phyloP scores from a whole-genome alignment of 495 filamentous ascomycete species.

The Penicillium coffeae region DNA sequence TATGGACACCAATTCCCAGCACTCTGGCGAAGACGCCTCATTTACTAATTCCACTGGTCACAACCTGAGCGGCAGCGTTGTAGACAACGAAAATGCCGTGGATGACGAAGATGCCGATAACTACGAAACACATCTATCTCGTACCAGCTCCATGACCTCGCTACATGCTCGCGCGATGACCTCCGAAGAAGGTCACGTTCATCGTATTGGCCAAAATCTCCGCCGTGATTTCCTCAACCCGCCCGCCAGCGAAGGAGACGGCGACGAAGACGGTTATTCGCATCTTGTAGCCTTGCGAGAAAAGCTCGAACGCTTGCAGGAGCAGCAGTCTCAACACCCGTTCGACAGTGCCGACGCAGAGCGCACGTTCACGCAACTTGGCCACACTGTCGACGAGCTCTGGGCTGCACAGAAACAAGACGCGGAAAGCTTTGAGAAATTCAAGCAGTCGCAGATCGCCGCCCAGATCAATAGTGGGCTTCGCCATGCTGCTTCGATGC shows the following conservation, averaged over 20 bases:
- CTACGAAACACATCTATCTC: conserved; percentile 52
- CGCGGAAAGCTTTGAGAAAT: conserved; percentile 57
- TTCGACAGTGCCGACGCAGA: conserved; percentile 54
- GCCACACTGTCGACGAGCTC: conserved; percentile 51
- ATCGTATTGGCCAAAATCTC: conserved; percentile 78
- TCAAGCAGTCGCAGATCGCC: conserved; percentile 64
- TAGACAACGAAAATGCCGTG: conserved; percentile 38
- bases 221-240: conserved; percentile 63
- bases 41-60: conserved; percentile 29
- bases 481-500: conserved; percentile 8
- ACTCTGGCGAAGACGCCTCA: conserved; percentile 38
- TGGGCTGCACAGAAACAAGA: conserved; percentile 52
- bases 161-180: conserved; percentile 73
- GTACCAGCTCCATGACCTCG: conserved; percentile 74
- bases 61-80: conserved; percentile 28
- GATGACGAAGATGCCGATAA: conserved; percentile 48
- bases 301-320: conserved; percentile 60
- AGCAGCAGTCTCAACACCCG: conserved; percentile 52
- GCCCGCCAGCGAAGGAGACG: conserved; percentile 27
- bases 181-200: conserved; percentile 84
- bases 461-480: conserved; percentile 56
- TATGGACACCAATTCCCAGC: conserved; percentile 35
- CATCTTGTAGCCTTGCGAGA: conserved; percentile 56
- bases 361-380: conserved; percentile 54
- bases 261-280: conserved; percentile 46